phyloP scores from a whole-genome alignment of 495 filamentous ascomycete genomes.

The Clavariopsis aquatica region DNA sequence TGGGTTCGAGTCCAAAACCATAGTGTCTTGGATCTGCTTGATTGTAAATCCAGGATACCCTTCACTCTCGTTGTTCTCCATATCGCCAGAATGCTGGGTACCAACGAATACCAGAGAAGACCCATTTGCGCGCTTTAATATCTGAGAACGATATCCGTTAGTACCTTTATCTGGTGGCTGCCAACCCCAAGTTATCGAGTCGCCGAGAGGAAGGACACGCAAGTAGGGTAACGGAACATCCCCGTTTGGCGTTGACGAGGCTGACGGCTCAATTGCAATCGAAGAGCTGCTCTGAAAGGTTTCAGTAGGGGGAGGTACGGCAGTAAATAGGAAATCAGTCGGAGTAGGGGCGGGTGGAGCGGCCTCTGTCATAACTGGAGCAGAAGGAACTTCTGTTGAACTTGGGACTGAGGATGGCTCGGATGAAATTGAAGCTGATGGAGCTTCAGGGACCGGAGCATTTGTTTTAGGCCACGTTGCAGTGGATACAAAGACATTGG shows the following conservation, averaged over 20 bases:
- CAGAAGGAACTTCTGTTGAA: not conserved
- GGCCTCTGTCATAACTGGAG: not conserved
- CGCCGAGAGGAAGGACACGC: slow-evolving; percentile 30
- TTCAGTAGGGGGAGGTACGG: not conserved
- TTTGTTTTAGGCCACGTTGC: too few species aligned
- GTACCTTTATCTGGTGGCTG: slow-evolving; percentile 12
- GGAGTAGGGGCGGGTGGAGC: not conserved
- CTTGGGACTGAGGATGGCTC: not conserved
- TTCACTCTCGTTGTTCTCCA: slow-evolving; percentile 30
- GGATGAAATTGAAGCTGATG: not conserved
- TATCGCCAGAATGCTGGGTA: slow-evolving; percentile 23
- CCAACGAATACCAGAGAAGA: slow-evolving; percentile 18
- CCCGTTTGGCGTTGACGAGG: not conserved
- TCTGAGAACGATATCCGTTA: slow-evolving; percentile 25
- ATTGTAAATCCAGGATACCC: slow-evolving; percentile 23
- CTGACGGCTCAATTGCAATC: not conserved
- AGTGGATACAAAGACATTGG: too few species aligned
- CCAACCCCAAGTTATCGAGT: slow-evolving; percentile 27
- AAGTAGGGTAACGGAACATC: slow-evolving; percentile 3
- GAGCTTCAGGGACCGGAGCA: not conserved
- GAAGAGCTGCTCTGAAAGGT: not conserved
- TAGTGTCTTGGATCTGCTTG: slow-evolving; percentile 3
- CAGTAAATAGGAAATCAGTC: not conserved
- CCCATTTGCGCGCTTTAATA: slow-evolving; percentile 6
- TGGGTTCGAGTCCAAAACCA: slow-evolving; percentile 17